Evolutionary conservation across 768 basidiomycete species (phyloP), one percentile per base, ranked within the genome.

Genomic region (Kwoniella sp.): DNA sequence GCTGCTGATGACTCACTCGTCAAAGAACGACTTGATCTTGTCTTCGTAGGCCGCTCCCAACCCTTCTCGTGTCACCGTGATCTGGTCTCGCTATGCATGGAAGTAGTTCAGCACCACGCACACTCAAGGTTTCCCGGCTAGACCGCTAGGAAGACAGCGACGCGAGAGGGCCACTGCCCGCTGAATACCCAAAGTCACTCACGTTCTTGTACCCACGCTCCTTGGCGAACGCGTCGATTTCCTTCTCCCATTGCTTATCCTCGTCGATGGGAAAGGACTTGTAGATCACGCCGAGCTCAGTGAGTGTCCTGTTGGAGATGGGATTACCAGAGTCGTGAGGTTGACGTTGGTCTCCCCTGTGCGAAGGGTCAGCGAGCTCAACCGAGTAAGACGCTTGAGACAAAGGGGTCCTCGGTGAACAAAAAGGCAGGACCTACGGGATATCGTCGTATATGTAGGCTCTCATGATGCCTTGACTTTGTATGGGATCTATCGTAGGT

Each of bases 31-130:
- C 70, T 87, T 86, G 69, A 93, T 80, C 75, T 87, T 89, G 20
- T 78, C 68, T 64, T 95, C 89, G 74, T 89, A 93, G 7, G 81
- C 78, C 51, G 88, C 88, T 1, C 90, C 91, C 41, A 98, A 76
- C 0, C 83, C 86, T 62, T 81, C 83, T 65, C 83, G 84, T 8
- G 84, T 85, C 10, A 89, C 82, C 55, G 85, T 83, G 65, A 91
- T 85, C 47, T 77, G 78, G 56, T 93, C 90, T 46, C 86, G 78
- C 72, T 73, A 31, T 10, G n/a, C 7, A 17, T n/a, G 26, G 10
- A n/a, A n/a, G n/a, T n/a, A n/a, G n/a, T n/a, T n/a, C n/a, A n/a
- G n/a, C n/a, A n/a, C n/a, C n/a, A n/a, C n/a, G n/a, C n/a, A n/a
- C n/a, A n/a, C n/a, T n/a, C n/a, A n/a, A n/a, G n/a, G n/a, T n/a